A percentile compares a stretch with the other conserved stretches of the same genome.
These are phyloP conservation scores for Neurospora cerealis DNA, from an alignment of 495 filamentous ascomycete genomes.

Conservation along the genomic window DNA sequence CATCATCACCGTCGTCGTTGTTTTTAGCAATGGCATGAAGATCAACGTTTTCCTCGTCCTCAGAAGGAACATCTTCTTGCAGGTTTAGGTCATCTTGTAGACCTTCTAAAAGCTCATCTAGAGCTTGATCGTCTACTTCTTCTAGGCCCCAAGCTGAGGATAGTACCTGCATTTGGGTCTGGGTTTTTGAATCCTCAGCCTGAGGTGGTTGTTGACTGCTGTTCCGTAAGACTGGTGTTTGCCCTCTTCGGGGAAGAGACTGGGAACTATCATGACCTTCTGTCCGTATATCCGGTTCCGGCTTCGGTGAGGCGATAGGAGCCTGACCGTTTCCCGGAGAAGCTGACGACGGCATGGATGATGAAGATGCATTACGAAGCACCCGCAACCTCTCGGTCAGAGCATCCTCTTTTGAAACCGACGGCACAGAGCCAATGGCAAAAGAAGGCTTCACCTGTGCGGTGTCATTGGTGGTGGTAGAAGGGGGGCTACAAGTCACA, in stretches of 20 bases:
- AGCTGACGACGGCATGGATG: conserved; percentile 1
- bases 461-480: not conserved
- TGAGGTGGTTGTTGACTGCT: conserved; percentile 1
- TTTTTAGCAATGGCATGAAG: not conserved
- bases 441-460: not conserved
- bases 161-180: not conserved
- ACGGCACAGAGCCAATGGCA: conserved; percentile 5
- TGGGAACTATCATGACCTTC: not conserved
- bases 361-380: conserved; percentile 20
- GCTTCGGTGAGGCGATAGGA: not conserved
- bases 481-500: not conserved
- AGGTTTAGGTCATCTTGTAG: conserved; percentile 13
- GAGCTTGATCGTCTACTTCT: conserved; percentile 22
- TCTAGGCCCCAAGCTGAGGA: conserved; percentile 6
- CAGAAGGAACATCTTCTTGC: conserved; percentile 3
- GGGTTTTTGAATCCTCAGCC: not conserved
- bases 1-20: not conserved
- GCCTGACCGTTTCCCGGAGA: not conserved
- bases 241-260: not conserved
- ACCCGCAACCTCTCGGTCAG: conserved; percentile 32
- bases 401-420: conserved; percentile 32
- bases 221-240: not conserved
- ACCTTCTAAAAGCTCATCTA: conserved; percentile 29
- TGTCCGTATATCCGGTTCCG: not conserved
- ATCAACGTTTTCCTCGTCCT: not conserved